Evolutionary conservation across 2,329 filamentous ascomycete species (phyloP).

Genomic region (Aciculosporium take): DNA sequence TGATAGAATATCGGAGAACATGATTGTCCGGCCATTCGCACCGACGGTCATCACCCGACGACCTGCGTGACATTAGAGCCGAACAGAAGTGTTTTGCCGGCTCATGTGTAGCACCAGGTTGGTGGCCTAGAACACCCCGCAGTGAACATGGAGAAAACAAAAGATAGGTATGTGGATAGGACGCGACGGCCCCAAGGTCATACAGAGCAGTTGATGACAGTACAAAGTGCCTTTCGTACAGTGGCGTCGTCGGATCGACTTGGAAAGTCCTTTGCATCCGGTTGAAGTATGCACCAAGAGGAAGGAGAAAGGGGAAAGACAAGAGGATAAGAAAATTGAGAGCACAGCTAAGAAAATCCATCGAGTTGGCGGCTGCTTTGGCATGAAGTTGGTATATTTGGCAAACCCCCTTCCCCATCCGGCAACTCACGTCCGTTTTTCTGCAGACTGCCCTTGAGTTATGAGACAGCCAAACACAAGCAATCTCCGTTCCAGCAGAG

Average conservation of each 20-base stretch:
- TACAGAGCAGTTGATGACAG: slow-evolving; percentile 1
- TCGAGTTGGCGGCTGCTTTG: slow-evolving; percentile 10
- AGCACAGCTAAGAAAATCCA: slow-evolving; percentile 11
- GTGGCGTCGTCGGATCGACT: neutral
- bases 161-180: neutral
- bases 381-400: too few species aligned
- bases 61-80: neutral
- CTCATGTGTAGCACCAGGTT: neutral
- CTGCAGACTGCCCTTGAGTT: neutral
- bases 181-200: neutral
- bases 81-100: slow-evolving; percentile 1
- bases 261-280: neutral
- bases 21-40: neutral
- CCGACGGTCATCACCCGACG: neutral
- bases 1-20: neutral
- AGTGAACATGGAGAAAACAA: neutral
- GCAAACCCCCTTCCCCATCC: neutral
- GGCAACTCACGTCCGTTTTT: neutral
- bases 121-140: neutral
- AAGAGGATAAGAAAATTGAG: slow-evolving; percentile 8
- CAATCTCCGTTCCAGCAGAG: slow-evolving; percentile 29
- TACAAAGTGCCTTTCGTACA: neutral
- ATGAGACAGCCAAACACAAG: slow-evolving; percentile 5
- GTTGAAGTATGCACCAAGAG: slow-evolving; percentile 1
- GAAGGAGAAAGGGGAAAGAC: slow-evolving; percentile 1